These are phyloP conservation scores for Talaromyces verruculosus DNA, from an alignment of 2,329 filamentous ascomycete genomes.

Conservation along the genomic window DNA sequence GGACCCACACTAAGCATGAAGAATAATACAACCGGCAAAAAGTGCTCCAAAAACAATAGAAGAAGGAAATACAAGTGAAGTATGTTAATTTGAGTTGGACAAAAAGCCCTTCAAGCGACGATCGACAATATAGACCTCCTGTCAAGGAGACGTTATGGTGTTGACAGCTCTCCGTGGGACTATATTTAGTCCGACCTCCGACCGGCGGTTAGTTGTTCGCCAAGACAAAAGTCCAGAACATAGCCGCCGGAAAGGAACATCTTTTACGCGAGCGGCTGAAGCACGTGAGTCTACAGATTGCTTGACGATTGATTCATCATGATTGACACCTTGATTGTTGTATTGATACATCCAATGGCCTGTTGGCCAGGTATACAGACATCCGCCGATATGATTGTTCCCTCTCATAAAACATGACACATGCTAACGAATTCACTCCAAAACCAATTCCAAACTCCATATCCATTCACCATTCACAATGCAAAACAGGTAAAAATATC, in stretches of 20 bases:
- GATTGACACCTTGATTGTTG: too few species aligned
- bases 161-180: constrained; percentile 8
- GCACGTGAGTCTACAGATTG: constrained; percentile 11
- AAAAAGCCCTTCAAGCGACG: background rate
- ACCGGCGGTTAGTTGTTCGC: background rate
- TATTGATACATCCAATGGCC: background rate
- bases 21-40: background rate
- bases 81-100: background rate
- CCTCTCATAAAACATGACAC: background rate
- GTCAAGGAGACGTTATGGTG: background rate
- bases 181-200: constrained; percentile 10
- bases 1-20: constrained; percentile 10
- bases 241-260: constrained; percentile 4
- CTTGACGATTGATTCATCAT: background rate
- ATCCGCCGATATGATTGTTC: too few species aligned
- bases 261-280: constrained; percentile 15
- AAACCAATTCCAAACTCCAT: constrained; percentile 7
- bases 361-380: background rate
- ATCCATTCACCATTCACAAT: constrained; percentile 2
- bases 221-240: background rate
- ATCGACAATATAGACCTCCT: background rate
- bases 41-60: background rate
- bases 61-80: background rate
- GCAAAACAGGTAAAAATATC: constrained; percentile 1
- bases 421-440: background rate